Percentiles rank a stretch among this genome's conserved stretches.
phyloP scores from a whole-genome alignment of 495 filamentous ascomycete species.

The Aspergillus ostianus region DNA sequence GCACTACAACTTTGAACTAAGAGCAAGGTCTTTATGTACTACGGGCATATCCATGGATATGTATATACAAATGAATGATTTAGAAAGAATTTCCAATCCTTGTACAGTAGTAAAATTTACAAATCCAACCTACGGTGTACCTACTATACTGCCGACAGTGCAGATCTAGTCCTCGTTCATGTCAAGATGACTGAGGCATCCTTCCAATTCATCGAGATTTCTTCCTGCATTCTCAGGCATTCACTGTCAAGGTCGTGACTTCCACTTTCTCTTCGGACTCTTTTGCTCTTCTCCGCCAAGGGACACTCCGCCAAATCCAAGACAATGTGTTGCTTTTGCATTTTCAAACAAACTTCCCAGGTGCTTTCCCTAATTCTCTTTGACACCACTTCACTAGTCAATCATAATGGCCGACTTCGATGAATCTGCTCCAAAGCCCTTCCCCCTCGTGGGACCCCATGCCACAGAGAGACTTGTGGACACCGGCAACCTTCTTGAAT shows the following conservation, averaged over 20 bases:
- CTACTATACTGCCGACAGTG: too few relatives aligned
- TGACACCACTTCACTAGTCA: background rate
- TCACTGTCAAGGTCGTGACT: background rate
- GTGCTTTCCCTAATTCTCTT: background rate
- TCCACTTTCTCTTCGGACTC: background rate
- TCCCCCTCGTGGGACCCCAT: conserved; percentile 2
- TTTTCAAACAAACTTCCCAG: background rate
- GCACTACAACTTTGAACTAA: background rate
- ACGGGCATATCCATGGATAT: too few relatives aligned
- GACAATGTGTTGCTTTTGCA: background rate
- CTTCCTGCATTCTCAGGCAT: background rate
- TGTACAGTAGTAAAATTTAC: too few relatives aligned
- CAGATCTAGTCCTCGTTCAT: too few relatives aligned
- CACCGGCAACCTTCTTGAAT: conserved; percentile 5
- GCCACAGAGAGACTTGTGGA: conserved; percentile 2
- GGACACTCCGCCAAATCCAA: background rate
- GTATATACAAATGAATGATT: too few relatives aligned
- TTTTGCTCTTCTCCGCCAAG: background rate
- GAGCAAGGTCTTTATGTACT: too few relatives aligned
- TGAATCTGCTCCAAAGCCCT: conserved; percentile 7
- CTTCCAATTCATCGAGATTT: background rate
- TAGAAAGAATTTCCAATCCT: too few relatives aligned
- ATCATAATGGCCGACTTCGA: conserved; percentile 17
- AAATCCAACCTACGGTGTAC: too few relatives aligned
- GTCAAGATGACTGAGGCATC: background rate